These are phyloP conservation scores for Tuber borchii DNA, from an alignment of 495 filamentous ascomycete genomes.

Conservation along the genomic window DNA sequence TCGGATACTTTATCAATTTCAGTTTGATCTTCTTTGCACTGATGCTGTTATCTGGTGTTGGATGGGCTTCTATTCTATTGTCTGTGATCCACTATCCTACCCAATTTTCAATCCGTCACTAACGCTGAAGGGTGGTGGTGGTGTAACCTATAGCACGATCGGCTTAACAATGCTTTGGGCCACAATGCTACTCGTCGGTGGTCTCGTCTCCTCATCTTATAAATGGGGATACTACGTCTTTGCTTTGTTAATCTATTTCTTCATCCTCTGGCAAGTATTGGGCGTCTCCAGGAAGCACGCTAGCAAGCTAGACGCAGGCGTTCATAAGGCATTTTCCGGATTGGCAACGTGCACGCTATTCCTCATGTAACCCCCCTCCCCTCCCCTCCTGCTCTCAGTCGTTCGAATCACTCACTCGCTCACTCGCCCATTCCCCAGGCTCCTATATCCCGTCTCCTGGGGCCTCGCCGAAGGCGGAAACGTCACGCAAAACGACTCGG, in stretches of 20 bases:
- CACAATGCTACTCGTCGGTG: conserved; percentile 56
- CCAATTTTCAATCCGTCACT: background rate
- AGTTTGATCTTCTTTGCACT: conserved; percentile 53
- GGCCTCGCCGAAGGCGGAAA: conserved; percentile 64
- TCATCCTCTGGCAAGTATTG: conserved; percentile 54
- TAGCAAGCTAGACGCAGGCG: conserved; percentile 47
- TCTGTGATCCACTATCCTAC: conserved; percentile 8
- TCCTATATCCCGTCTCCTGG: conserved; percentile 65
- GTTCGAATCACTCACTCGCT: background rate
- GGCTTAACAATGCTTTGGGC: conserved; percentile 60
- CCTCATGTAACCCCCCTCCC: conserved; percentile 45
- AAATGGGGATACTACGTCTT: conserved; percentile 68
- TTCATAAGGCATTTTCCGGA: conserved; percentile 50
- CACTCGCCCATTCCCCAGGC: conserved; percentile 29
- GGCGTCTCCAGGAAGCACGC: conserved; percentile 53
- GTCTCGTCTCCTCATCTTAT: conserved; percentile 52
- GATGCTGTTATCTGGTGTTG: conserved; percentile 58
- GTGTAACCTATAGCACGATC: conserved; percentile 45
- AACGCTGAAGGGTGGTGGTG: background rate
- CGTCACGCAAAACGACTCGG: conserved; percentile 56
- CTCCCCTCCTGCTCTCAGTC: background rate
- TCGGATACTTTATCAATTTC: conserved; percentile 48
- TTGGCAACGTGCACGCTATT: conserved; percentile 52
- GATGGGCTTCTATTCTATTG: conserved; percentile 59
- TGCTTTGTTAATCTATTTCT: conserved; percentile 54